Evolutionary conservation across 192 early-diverging fungal genomes (phyloP).

Genomic region (Cetraspora pellucida): DNA sequence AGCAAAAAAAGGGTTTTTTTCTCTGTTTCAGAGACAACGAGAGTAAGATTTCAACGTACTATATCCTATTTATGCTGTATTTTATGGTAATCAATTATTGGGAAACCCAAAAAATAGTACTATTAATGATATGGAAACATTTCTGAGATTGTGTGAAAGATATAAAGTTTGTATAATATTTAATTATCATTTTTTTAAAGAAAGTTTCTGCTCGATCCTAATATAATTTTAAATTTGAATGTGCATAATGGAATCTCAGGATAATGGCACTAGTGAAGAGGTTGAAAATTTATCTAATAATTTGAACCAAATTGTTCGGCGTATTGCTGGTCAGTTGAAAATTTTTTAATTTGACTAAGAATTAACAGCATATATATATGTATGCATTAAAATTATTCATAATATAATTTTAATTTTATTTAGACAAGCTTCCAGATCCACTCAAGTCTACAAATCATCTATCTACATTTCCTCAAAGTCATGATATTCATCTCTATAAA

Average conservation of each 20-base stretch:
- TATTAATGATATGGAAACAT: conserved; percentile 60
- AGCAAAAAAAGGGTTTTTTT: conserved; percentile 74
- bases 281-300: conserved; percentile 49
- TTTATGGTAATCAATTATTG: conserved; percentile 6
- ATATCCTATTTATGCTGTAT: conserved; percentile 30
- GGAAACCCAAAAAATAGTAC: conserved; percentile 39
- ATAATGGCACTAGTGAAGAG: conserved; percentile 46
- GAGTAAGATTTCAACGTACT: conserved; percentile 41
- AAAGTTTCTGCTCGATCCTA: neutral
- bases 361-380: too few relatives aligned
- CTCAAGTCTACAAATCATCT: conserved; percentile 63
- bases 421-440: conserved; percentile 67
- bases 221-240: neutral
- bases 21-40: conserved; percentile 73
- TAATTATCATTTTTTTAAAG: neutral
- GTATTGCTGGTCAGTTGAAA: conserved; percentile 53
- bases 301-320: conserved; percentile 55
- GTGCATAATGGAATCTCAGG: conserved; percentile 21
- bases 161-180: conserved; percentile 48
- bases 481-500: conserved; percentile 68
- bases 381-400: too few relatives aligned
- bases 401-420: neutral
- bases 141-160: conserved; percentile 65
- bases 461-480: conserved; percentile 69
- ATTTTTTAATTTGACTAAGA: neutral